Percentiles rank a stretch among this genome's conserved stretches.
Evolutionary conservation across 2,329 filamentous ascomycete genomes (phyloP).

Genomic region (Beauveria sp.): DNA sequence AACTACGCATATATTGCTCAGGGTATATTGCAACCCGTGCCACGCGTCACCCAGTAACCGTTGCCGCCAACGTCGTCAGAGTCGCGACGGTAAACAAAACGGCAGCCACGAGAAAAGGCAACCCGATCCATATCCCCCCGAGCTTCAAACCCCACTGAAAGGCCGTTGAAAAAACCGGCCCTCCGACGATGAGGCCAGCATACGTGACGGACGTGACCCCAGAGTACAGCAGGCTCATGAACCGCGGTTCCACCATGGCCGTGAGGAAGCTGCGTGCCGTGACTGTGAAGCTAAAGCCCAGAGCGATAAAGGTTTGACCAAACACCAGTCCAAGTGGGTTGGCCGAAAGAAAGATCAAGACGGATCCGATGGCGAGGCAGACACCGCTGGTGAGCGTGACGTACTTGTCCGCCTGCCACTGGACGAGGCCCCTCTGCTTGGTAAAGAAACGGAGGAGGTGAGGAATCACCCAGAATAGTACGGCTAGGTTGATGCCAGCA

Average conservation of each 20-base stretch:
- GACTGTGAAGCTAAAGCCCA: slow-evolving; percentile 13
- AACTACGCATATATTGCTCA: too few species aligned
- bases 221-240: slow-evolving; percentile 13
- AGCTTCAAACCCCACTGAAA: slow-evolving; percentile 12
- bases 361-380: slow-evolving; percentile 11
- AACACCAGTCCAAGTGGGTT: slow-evolving; percentile 6
- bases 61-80: not conserved
- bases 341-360: slow-evolving; percentile 10
- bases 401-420: slow-evolving; percentile 10
- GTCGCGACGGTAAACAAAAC: not conserved
- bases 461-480: slow-evolving; percentile 12
- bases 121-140: not conserved
- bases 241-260: slow-evolving; percentile 10
- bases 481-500: slow-evolving; percentile 12
- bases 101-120: not conserved
- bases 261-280: slow-evolving; percentile 14
- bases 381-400: slow-evolving; percentile 13
- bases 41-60: too few species aligned
- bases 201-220: slow-evolving; percentile 12
- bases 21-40: too few species aligned
- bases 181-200: slow-evolving; percentile 5
- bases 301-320: slow-evolving; percentile 9
- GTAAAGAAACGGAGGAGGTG: slow-evolving; percentile 6
- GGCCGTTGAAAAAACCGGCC: slow-evolving; percentile 6
- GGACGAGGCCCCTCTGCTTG: not conserved